phyloP scores from a whole-genome alignment of 768 basidiomycete species.

The Hysterangium stoloniferum region DNA sequence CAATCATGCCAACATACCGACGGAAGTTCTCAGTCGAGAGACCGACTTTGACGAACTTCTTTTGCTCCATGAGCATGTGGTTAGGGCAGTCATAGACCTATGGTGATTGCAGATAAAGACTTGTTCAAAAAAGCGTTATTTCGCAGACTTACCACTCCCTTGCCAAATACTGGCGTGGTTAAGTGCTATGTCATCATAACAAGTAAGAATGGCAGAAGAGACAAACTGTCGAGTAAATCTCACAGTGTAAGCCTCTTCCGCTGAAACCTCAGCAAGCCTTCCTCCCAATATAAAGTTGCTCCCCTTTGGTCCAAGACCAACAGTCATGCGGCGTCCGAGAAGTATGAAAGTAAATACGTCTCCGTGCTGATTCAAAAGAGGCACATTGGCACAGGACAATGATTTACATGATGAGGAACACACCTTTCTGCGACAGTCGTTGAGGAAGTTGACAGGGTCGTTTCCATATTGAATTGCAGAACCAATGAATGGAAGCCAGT shows the following conservation, averaged over 20 bases:
- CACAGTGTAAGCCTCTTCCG: constrained; percentile 96
- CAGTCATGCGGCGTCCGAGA: constrained; percentile 84
- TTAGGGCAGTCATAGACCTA: constrained; percentile 88
- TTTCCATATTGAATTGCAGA: constrained; percentile 86
- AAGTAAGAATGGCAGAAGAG: too few relatives aligned
- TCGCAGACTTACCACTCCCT: constrained; percentile 58
- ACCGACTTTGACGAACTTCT: constrained; percentile 95
- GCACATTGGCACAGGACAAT: constrained; percentile 1
- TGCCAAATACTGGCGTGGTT: constrained; percentile 93
- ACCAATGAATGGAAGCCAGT: constrained; percentile 85
- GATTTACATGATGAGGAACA: constrained; percentile 13
- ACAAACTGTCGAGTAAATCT: too few relatives aligned
- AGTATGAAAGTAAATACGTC: constrained; percentile 95
- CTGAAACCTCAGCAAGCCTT: constrained; percentile 84
- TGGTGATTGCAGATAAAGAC: background rate
- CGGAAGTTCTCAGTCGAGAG: constrained; percentile 88
- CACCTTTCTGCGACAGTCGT: constrained; percentile 71
- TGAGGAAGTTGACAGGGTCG: constrained; percentile 87
- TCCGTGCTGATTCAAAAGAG: constrained; percentile 58
- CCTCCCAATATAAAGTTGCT: constrained; percentile 94
- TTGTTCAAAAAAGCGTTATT: background rate
- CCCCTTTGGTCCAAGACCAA: constrained; percentile 83
- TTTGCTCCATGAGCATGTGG: constrained; percentile 96
- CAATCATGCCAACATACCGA: constrained; percentile 74
- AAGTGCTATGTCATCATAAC: constrained; percentile 68